These are phyloP conservation scores for Ustilago curta DNA, from an alignment of 1,284 basidiomycete genomes.

Conservation along the genomic window DNA sequence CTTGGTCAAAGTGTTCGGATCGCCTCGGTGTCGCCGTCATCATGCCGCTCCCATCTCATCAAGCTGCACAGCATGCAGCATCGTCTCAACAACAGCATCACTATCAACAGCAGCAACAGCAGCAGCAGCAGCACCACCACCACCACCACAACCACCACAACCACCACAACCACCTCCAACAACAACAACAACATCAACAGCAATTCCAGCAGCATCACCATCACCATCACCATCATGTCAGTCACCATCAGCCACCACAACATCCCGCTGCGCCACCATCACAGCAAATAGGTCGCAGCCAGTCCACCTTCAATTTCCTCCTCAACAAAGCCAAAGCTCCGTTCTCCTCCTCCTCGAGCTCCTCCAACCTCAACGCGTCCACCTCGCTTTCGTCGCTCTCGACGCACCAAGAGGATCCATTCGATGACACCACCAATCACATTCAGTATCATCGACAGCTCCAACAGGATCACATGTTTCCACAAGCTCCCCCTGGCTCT, in stretches of 20 bases:
- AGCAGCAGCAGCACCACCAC: constrained; percentile 6
- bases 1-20: not conserved
- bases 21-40: not conserved
- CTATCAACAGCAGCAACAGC: constrained; percentile 12
- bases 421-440: constrained; percentile 46
- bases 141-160: constrained; percentile 15
- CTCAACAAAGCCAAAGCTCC: constrained; percentile 62
- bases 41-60: constrained; percentile 34
- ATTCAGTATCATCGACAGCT: constrained; percentile 51
- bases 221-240: constrained; percentile 3
- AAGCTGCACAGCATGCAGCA: constrained; percentile 21
- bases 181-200: constrained; percentile 11
- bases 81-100: constrained; percentile 19
- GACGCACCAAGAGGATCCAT: constrained; percentile 35
- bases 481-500: constrained; percentile 28
- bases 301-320: constrained; percentile 64
- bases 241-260: constrained; percentile 2
- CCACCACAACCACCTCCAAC: constrained; percentile 10
- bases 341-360: constrained; percentile 54
- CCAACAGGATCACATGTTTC: constrained; percentile 35
- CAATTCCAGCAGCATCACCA: constrained; percentile 12
- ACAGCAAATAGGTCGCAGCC: constrained; percentile 57
- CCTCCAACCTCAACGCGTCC: constrained; percentile 43
- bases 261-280: constrained; percentile 7
- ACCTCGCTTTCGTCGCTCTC: constrained; percentile 52